These are phyloP conservation scores for Geotrichum fermentans DNA, from an alignment of 1,139 yeast genomes.

Conservation along the genomic window DNA sequence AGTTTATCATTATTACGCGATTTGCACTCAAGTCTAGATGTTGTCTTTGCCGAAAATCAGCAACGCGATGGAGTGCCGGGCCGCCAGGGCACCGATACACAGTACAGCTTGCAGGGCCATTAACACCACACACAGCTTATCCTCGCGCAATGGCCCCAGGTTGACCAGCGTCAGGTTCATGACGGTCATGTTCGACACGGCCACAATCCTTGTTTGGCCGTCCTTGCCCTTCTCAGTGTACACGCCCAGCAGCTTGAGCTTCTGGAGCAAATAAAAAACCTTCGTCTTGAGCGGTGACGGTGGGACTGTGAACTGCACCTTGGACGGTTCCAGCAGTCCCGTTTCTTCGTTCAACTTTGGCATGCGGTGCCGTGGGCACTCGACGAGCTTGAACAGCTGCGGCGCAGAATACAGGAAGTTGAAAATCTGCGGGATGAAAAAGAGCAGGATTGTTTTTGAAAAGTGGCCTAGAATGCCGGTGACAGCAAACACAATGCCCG, in stretches of 20 bases:
- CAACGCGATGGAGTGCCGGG: conserved; percentile 82
- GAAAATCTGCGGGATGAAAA: conserved; percentile 84
- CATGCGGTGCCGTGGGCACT: conserved; percentile 92
- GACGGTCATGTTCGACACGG: conserved; percentile 77
- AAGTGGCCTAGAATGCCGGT: conserved; percentile 95
- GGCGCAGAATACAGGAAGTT: conserved; percentile 88
- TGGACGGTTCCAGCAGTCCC: conserved; percentile 74
- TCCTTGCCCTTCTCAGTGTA: conserved; percentile 34
- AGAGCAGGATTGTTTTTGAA: conserved; percentile 80
- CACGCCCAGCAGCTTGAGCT: conserved; percentile 49
- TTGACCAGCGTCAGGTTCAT: conserved; percentile 78
- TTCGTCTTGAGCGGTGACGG: conserved; percentile 35
- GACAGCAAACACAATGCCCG: conserved; percentile 98
- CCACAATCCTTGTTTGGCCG: conserved; percentile 35
- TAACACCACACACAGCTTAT: conserved; percentile 56
- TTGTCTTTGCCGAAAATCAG: conserved; percentile 88
- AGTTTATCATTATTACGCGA: no score
- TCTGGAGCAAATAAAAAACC: conserved; percentile 39
- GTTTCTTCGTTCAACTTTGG: conserved; percentile 68
- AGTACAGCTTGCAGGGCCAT: conserved; percentile 56
- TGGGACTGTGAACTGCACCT: conserved; percentile 41
- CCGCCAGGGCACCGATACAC: conserved; percentile 62
- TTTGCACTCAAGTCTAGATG: conserved; percentile 38
- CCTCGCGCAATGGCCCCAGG: conserved; percentile 89
- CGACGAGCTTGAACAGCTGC: conserved; percentile 77